Evolutionary conservation across 768 basidiomycete species (phyloP), one percentile per base, ranked within the genome.

Genomic region (Pleurotus citrinopileatus): DNA sequence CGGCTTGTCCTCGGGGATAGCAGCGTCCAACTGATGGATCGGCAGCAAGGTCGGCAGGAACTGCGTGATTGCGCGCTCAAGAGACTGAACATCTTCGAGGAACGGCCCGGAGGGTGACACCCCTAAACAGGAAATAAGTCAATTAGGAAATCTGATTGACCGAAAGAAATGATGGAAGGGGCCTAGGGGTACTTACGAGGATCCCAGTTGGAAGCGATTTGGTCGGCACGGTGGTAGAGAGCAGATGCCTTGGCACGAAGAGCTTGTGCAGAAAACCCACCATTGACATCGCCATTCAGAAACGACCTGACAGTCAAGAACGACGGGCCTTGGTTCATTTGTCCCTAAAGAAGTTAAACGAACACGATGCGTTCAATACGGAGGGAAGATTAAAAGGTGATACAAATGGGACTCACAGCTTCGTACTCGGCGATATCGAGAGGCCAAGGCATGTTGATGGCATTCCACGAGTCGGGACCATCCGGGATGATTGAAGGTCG

Each of bases 371-470:
- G 48, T 29, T 10, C n/a, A 46, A n/a, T 37, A 42, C 28, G 9
- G 43, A 40, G 19, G 42, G 34, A 61, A 52, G 37, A 55, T 22
- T 6, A 42, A 22, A 44, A 57, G 40, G 7, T 19, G 17, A 40
- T 19, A 57, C 32, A 12, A 13, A 25, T 15, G n/a, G 3, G n/a
- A 68, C 80, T 65, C 66, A 87, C 90, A 46, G 78, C 73, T 69
- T 86, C 83, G 59, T 91, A 91, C 57, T 87, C 85, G 56, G 83
- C 76, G 65, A 87, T 78, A 46, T 78, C 73, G 65, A 88, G 83
- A 17, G 90, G 88, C 88, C 89, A 92, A 10, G 89, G 87, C 62
- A 84, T 84, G 57, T 76, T 79, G 58, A 91, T 84, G 17, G 84
- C 74, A 40, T 80, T 73, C 59, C 73, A 78, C 9, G 78, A 71